These are phyloP conservation scores for Fusarium sp. DNA, from an alignment of 2,329 filamentous ascomycete species.

Conservation along the genomic window DNA sequence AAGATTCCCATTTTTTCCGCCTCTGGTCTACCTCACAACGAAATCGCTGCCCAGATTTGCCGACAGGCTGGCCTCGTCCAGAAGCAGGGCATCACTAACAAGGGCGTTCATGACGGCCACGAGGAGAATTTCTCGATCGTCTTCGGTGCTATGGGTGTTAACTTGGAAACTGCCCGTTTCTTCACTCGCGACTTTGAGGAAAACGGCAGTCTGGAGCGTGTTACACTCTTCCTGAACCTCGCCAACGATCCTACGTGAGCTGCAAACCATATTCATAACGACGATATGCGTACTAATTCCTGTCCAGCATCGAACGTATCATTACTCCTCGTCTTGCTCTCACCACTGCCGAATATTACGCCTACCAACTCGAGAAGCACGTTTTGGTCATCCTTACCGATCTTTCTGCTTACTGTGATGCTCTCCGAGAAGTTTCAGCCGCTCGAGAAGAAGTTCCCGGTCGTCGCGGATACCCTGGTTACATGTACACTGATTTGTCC, in stretches of 20 bases:
- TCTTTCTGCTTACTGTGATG: constrained; percentile 97
- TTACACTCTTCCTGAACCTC: constrained; percentile 97
- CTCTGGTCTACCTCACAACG: constrained; percentile 97
- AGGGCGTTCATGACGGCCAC: constrained; percentile 95
- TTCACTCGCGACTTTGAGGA: constrained; percentile 99
- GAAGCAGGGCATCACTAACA: constrained; percentile 80
- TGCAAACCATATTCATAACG: not conserved
- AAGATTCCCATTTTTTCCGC: constrained; percentile 99
- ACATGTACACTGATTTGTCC: constrained; percentile 99
- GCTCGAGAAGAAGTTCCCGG: constrained; percentile 98
- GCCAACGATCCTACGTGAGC: constrained; percentile 97
- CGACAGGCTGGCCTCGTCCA: constrained; percentile 94
- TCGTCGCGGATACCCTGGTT: constrained; percentile 99
- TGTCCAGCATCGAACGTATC: constrained; percentile 91
- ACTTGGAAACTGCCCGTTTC: constrained; percentile 98
- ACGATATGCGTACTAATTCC: constrained; percentile 9
- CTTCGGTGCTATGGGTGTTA: constrained; percentile 99
- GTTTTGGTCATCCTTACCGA: constrained; percentile 98
- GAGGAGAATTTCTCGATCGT: constrained; percentile 99
- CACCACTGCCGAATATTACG: constrained; percentile 99
- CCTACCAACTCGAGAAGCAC: constrained; percentile 99
- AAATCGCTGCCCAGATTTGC: constrained; percentile 99
- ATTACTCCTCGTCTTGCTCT: constrained; percentile 98
- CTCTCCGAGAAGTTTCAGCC: constrained; percentile 96
- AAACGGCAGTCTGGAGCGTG: constrained; percentile 97